Conservation (phyloP, 352 stramenopile species). For the Phytopythium sindhum region DNA sequence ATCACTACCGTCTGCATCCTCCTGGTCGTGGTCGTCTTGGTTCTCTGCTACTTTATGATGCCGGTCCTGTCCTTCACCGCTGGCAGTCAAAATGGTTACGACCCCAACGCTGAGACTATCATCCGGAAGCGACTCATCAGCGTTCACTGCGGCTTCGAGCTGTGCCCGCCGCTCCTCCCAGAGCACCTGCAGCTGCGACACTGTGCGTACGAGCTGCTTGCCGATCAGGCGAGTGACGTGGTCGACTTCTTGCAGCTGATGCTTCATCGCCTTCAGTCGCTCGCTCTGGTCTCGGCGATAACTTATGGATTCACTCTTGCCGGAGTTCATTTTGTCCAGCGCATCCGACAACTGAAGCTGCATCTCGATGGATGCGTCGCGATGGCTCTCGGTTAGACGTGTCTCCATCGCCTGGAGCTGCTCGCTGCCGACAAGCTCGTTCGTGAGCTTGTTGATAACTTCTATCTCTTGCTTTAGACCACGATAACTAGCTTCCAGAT, state of each 20-base stretch:
- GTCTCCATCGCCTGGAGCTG: slow-evolving; percentile 2
- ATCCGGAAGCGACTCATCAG: slow-evolving; percentile 7
- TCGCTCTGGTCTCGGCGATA: slow-evolving; percentile 15
- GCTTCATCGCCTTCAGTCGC: slow-evolving; percentile 21
- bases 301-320: neutral
- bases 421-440: neutral
- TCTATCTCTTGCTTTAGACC: neutral
- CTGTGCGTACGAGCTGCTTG: slow-evolving; percentile 64
- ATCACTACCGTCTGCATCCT: slow-evolving; percentile 6
- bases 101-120: neutral
- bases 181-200: slow-evolving; percentile 54
- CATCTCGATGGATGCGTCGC: neutral
- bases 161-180: slow-evolving; percentile 34
- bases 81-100: neutral
- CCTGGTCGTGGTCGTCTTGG: neutral
- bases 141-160: slow-evolving; percentile 11
- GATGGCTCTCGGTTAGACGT: neutral
- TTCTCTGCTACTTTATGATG: neutral
- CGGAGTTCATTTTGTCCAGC: neutral
- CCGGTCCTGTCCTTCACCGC: neutral
- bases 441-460: neutral
- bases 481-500: neutral
- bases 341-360: neutral
- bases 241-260: slow-evolving; percentile 53
- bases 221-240: slow-evolving; percentile 61